A percentile compares a stretch with the other conserved stretches of the same genome.
Evolutionary conservation across 306 rosid genomes (phyloP).

Genomic region (Oxytropis ochrocephala): DNA sequence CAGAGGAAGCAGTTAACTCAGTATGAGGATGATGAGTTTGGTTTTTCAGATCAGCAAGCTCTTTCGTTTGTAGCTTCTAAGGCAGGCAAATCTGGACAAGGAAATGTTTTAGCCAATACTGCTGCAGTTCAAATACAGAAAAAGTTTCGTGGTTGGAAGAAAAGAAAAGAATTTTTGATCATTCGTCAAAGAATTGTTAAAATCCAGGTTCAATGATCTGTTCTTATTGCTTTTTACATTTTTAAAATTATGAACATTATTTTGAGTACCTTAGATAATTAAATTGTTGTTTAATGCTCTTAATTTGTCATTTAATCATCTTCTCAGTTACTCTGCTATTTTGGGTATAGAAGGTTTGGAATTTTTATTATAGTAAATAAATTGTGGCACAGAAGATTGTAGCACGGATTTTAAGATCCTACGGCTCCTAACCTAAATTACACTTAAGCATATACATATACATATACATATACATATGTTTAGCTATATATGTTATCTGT

Average conservation of each 20-base stretch:
- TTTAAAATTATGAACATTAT: background rate
- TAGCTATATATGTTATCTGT: too few species aligned
- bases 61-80: constrained; percentile 49
- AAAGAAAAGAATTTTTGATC: constrained; percentile 76
- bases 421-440: too few species aligned
- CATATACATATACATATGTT: too few species aligned
- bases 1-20: constrained; percentile 54
- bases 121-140: constrained; percentile 84
- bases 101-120: constrained; percentile 39
- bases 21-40: constrained; percentile 37
- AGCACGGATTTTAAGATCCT: too few species aligned
- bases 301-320: constrained; percentile 1
- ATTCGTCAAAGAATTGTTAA: constrained; percentile 85
- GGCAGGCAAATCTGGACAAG: constrained; percentile 43
- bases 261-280: background rate
- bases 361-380: too few species aligned
- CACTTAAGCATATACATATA: too few species aligned
- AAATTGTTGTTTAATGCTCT: background rate
- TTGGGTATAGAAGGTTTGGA: background rate
- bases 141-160: constrained; percentile 87
- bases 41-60: constrained; percentile 47
- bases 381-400: too few species aligned
- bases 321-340: background rate
- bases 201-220: constrained; percentile 59
- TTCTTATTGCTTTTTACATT: constrained; percentile 7